Percentiles rank a stretch among this genome's conserved stretches.
These are phyloP conservation scores for Polychytrium aggregatum DNA, from an alignment of 192 early-diverging fungal species.

Conservation along the genomic window DNA sequence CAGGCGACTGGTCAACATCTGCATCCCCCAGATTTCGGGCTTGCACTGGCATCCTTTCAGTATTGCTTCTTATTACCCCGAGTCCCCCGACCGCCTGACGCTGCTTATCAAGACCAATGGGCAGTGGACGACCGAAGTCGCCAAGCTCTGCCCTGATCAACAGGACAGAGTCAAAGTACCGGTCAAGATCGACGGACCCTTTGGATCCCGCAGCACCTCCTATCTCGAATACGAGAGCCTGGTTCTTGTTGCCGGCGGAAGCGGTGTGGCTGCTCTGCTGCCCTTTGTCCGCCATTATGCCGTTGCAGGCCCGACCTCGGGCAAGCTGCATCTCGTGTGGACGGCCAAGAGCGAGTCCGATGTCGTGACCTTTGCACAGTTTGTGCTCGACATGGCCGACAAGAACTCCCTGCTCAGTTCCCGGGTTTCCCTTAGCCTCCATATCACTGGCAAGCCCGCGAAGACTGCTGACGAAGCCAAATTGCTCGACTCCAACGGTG, in stretches of 20 bases:
- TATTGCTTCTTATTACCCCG: conserved; percentile 4
- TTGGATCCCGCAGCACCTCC: neutral
- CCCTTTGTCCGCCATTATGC: conserved; percentile 5
- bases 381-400: too few relatives aligned
- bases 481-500: too few relatives aligned
- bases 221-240: conserved; percentile 3
- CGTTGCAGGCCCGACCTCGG: too few relatives aligned
- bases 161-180: neutral
- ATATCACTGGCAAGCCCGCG: too few relatives aligned
- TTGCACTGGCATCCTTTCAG: conserved; percentile 14
- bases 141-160: too few relatives aligned
- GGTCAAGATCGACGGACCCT: conserved; percentile 7
- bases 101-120: neutral
- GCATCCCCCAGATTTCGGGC: conserved; percentile 2
- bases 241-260: conserved; percentile 9
- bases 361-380: too few relatives aligned
- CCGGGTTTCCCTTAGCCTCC: too few relatives aligned
- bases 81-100: neutral
- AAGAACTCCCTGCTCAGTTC: too few relatives aligned
- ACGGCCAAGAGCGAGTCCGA: too few relatives aligned
- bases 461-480: too few relatives aligned
- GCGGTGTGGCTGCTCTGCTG: conserved; percentile 10
- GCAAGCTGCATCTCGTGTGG: too few relatives aligned
- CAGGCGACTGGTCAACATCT: conserved; percentile 14
- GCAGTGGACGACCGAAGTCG: conserved; percentile 1